Evolutionary conservation across 345 rosid species (phyloP), one percentile per base, ranked within the genome.

Genomic region (Leavenworthia alabamica): DNA sequence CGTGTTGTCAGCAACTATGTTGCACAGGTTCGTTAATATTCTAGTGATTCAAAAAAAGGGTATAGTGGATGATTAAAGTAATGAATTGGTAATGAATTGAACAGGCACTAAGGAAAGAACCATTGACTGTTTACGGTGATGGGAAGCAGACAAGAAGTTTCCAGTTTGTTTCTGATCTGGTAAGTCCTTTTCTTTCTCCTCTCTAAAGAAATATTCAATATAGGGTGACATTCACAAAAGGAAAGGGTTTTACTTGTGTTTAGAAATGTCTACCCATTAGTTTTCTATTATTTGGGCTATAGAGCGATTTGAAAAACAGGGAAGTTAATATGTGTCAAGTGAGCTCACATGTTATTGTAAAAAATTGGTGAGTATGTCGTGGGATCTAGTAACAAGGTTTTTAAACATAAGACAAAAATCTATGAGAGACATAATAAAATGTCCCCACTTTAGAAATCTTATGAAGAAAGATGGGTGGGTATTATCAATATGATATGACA

Each of bases 91-190:
- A 36, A 43, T 29, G n/a, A n/a, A 59, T 26, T 57, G 41, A 41
- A 23, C 73, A 86, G 90, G 96, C 93, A 50, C 58, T 86, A 13
- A 81, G 93, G 79, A 89, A 81, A 60, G 84, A 86, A 60, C 86
- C 93, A n/a, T 50, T 89, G 84, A 89, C 96, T 28, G 96, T 89
- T 3, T 89, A 89, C 43, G 93, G 96, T 17, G 96, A 88, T 69
- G 96, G 96, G 26, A 88, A 88, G 77, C 96, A 88, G 59, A 88
- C 96, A 9, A 77, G 96, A 66, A 88, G 96, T 68, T 88, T 88
- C 75, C 96, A 86, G 71, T 88, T 73, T 64, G 96, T 88, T 62
- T 85, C 96, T 12, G 96, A 88, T 68, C 73, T 88, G 86, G 96
- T 84, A 77, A 68, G 40, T 31, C 54, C 11, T 60, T 46, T 40